Percentiles rank a stretch among this genome's conserved stretches.
phyloP scores from a whole-genome alignment of 2,329 filamentous ascomycete genomes.

The Monosporascus ibericus region DNA sequence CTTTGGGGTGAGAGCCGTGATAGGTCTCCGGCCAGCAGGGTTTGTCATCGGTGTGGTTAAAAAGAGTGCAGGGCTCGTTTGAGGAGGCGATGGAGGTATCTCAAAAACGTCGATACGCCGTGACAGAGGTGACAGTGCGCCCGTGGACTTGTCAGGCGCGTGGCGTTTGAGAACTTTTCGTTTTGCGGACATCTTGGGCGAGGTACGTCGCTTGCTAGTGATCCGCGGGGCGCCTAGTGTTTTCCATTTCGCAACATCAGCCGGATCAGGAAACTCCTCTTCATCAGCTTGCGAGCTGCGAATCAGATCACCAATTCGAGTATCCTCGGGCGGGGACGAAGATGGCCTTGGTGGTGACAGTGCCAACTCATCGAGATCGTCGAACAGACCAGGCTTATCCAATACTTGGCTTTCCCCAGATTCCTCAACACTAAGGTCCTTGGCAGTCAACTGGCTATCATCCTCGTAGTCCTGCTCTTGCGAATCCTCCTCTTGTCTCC shows the following conservation, averaged over 20 bases:
- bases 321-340: conserved; percentile 5
- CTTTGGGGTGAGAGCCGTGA: conserved; percentile 19
- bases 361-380: conserved; percentile 14
- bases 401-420: conserved; percentile 30
- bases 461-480: conserved; percentile 47
- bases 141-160: conserved; percentile 4
- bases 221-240: conserved; percentile 3
- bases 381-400: conserved; percentile 7
- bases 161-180: conserved; percentile 15
- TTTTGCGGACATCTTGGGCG: conserved; percentile 20
- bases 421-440: conserved; percentile 18
- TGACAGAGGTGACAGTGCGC: conserved; percentile 8
- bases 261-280: conserved; percentile 24
- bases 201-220: conserved; percentile 18
- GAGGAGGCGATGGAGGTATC: conserved; percentile 32
- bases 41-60: conserved; percentile 13
- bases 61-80: conserved; percentile 29
- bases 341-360: conserved; percentile 10
- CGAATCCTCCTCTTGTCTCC: conserved; percentile 35
- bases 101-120: conserved; percentile 26
- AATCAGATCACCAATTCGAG: conserved; percentile 2
- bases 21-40: conserved; percentile 5
- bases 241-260: conserved; percentile 24
- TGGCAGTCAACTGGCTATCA: conserved; percentile 39
- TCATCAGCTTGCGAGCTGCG: conserved; percentile 24